A percentile compares a stretch with the other conserved stretches of the same genome.
Conservation (phyloP, 1,284 basidiomycete species). For the Polyporus tsugae region DNA sequence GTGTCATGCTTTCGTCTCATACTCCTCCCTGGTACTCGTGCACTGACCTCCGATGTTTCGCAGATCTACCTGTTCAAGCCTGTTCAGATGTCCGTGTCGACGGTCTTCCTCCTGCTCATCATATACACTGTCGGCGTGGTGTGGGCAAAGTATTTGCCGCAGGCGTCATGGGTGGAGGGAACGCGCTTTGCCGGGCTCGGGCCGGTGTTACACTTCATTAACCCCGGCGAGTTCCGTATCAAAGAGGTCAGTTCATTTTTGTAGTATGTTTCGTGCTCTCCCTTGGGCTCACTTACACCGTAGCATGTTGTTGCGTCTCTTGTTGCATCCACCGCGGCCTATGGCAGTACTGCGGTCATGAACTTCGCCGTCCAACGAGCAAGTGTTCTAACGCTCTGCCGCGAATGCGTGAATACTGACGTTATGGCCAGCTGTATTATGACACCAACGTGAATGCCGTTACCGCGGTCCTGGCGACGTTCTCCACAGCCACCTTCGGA, state of each 20-base stretch:
- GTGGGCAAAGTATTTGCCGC: conserved; percentile 59
- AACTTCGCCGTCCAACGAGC: conserved; percentile 72
- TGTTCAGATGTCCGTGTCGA: conserved; percentile 56
- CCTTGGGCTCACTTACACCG: background rate
- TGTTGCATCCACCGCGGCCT: conserved; percentile 66
- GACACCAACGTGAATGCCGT: conserved; percentile 60
- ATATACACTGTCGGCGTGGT: conserved; percentile 60
- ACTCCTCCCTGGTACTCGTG: background rate
- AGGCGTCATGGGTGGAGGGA: conserved; percentile 48
- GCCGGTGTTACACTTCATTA: conserved; percentile 56
- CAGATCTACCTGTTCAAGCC: conserved; percentile 74
- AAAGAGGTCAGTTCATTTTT: conserved; percentile 58
- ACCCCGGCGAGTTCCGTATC: conserved; percentile 64
- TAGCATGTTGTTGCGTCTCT: conserved; percentile 69
- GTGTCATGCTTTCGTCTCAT: conserved; percentile 17
- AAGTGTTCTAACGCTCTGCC: conserved; percentile 46
- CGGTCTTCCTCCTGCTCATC: conserved; percentile 67
- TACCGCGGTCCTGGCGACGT: conserved; percentile 68
- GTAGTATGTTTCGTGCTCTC: background rate
- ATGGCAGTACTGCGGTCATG: conserved; percentile 58
- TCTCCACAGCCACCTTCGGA: conserved; percentile 74
- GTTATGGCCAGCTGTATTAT: conserved; percentile 60
- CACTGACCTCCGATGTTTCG: background rate
- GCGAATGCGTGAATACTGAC: conserved; percentile 44
- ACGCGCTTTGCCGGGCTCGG: conserved; percentile 51